Evolutionary conservation across 1,139 yeast genomes (phyloP).

Genomic region (Yamadazyma atmosphaerica): DNA sequence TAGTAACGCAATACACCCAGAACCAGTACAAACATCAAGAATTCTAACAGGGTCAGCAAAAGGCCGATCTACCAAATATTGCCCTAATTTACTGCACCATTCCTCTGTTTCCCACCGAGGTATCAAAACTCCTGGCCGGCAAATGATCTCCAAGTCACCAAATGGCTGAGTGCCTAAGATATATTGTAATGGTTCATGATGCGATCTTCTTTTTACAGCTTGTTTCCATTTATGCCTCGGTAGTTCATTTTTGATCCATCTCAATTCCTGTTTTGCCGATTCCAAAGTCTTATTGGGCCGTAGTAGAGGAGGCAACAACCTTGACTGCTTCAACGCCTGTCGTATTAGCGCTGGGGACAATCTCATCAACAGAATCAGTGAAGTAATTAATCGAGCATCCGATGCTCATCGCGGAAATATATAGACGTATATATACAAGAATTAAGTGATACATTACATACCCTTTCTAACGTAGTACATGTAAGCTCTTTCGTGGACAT

Average conservation of each 20-base stretch:
- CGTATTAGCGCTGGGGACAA: conserved; percentile 28
- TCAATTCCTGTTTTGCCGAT: conserved; percentile 35
- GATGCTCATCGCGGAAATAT: too few species aligned
- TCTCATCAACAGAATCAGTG: too few species aligned
- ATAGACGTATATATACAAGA: too few species aligned
- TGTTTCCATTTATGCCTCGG: conserved; percentile 33
- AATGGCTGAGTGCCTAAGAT: conserved; percentile 86
- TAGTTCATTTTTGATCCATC: conserved; percentile 43
- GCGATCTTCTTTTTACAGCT: conserved; percentile 41
- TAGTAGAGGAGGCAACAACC: conserved; percentile 32
- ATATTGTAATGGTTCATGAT: conserved; percentile 73
- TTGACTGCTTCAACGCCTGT: conserved; percentile 25
- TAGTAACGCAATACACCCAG: conserved; percentile 80
- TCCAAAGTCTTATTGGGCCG: conserved; percentile 29
- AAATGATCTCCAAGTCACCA: conserved; percentile 61
- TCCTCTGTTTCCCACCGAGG: conserved; percentile 98
- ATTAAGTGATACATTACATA: conserved; percentile 36
- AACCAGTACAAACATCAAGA: conserved; percentile 84
- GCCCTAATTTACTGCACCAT: conserved; percentile 59
- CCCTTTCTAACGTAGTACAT: conserved; percentile 90
- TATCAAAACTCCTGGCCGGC: conserved; percentile 69
- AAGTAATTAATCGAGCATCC: too few species aligned
- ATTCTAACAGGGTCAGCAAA: conserved; percentile 23
- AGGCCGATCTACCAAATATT: conserved; percentile 17
- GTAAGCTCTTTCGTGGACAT: conserved; percentile 90